Percentiles rank a stretch among this genome's conserved stretches.
Conservation (phyloP, 1,284 basidiomycete genomes). For the Cutaneotrichosporon mucoides region DNA sequence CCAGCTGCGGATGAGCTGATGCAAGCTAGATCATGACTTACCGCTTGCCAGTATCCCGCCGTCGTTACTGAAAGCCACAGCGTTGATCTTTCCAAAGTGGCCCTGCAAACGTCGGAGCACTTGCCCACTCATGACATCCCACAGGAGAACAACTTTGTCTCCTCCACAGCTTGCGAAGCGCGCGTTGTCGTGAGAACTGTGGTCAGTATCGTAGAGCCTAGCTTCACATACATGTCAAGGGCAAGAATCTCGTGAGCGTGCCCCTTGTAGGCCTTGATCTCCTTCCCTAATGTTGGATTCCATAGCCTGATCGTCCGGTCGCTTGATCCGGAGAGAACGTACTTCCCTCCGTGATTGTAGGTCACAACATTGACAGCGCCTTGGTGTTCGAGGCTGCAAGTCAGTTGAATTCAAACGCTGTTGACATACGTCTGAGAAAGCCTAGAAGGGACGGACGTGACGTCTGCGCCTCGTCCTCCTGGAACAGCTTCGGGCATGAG, state of each 20-base stretch:
- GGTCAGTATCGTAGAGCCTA: not conserved
- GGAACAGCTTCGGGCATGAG: conserved; percentile 13
- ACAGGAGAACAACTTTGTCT: conserved; percentile 85
- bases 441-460: conserved; percentile 23
- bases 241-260: conserved; percentile 94
- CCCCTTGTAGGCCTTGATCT: conserved; percentile 83
- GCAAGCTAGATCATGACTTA: conserved; percentile 32
- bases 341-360: conserved; percentile 81
- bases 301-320: conserved; percentile 86
- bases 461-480: conserved; percentile 14
- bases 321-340: conserved; percentile 83
- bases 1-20: conserved; percentile 25
- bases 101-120: conserved; percentile 77
- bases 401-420: not conserved
- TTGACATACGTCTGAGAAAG: conserved; percentile 28
- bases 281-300: conserved; percentile 77
- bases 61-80: conserved; percentile 76
- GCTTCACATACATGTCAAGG: conserved; percentile 66
- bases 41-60: conserved; percentile 80
- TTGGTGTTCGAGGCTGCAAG: conserved; percentile 56
- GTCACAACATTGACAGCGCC: conserved; percentile 77
- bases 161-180: conserved; percentile 91
- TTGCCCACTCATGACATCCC: conserved; percentile 87
- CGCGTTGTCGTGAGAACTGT: conserved; percentile 83
- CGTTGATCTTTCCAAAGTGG: conserved; percentile 84